These are phyloP conservation scores for Backusella australiensis DNA, from an alignment of 192 early-diverging fungal genomes.

Conservation along the genomic window DNA sequence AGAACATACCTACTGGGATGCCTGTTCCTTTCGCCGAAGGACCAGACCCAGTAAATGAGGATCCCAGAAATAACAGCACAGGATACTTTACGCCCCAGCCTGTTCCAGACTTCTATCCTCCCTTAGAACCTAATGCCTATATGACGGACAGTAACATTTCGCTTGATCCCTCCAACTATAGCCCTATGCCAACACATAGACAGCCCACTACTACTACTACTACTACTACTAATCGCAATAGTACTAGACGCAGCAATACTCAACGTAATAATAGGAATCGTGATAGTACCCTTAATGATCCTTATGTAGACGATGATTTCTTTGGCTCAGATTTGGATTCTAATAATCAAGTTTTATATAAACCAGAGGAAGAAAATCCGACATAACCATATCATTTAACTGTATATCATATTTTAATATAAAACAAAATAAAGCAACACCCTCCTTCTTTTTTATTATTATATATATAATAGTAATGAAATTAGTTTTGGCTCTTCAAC, in stretches of 20 bases:
- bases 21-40: not conserved
- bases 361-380: not conserved
- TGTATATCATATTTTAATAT: not conserved
- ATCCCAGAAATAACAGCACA: not conserved
- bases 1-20: not conserved
- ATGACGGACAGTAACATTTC: not conserved
- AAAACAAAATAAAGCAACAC: not conserved
- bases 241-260: not conserved
- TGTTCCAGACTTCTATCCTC: not conserved
- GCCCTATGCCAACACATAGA: not conserved
- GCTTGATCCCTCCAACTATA: not conserved
- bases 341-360: not conserved
- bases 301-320: not conserved
- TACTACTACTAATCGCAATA: not conserved
- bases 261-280: not conserved
- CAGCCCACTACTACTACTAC: not conserved
- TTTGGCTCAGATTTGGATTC: not conserved
- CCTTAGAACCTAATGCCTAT: not conserved
- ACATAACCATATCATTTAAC: not conserved
- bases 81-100: not conserved
- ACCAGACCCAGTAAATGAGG: not conserved
- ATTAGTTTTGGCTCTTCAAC: not conserved
- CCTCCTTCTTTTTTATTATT: not conserved
- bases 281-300: not conserved
- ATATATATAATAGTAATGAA: not conserved